Percentiles rank a stretch among this genome's conserved stretches.
Evolutionary conservation across 2,329 filamentous ascomycete genomes (phyloP).

Genomic region (Fusarium brachygibbosum): DNA sequence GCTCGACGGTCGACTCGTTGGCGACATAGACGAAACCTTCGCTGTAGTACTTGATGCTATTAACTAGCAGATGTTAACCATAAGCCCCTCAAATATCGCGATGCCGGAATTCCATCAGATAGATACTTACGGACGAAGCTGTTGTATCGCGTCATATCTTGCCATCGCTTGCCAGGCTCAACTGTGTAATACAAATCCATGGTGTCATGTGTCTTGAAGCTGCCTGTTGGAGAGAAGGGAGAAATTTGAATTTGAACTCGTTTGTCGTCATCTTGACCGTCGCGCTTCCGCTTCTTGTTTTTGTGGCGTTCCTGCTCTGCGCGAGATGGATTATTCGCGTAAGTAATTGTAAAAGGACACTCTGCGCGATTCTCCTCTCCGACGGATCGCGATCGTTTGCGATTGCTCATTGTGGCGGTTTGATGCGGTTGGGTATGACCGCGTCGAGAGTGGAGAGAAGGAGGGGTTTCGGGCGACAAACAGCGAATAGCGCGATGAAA

Average conservation of each 20-base stretch:
- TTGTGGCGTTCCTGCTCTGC: constrained; percentile 55
- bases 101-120: constrained; percentile 15
- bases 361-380: constrained; percentile 67
- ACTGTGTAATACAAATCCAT: constrained; percentile 70
- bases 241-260: constrained; percentile 65
- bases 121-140: constrained; percentile 69
- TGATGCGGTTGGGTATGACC: constrained; percentile 43
- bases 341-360: constrained; percentile 65
- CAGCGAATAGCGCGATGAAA: constrained; percentile 38
- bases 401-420: constrained; percentile 53
- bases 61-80: constrained; percentile 58
- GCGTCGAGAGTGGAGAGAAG: constrained; percentile 47
- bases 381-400: constrained; percentile 66
- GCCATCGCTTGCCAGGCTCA: constrained; percentile 66
- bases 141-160: constrained; percentile 71
- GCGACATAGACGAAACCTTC: constrained; percentile 72
- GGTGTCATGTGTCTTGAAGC: constrained; percentile 66
- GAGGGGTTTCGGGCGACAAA: constrained; percentile 47
- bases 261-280: constrained; percentile 60
- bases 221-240: constrained; percentile 67
- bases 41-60: constrained; percentile 69
- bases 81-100: constrained; percentile 30
- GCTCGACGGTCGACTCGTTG: constrained; percentile 69
- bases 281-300: constrained; percentile 64
- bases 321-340: constrained; percentile 49